A percentile compares a stretch with the other conserved stretches of the same genome.
phyloP scores from a whole-genome alignment of 768 basidiomycete species.

The Tylopilus subfusipes region DNA sequence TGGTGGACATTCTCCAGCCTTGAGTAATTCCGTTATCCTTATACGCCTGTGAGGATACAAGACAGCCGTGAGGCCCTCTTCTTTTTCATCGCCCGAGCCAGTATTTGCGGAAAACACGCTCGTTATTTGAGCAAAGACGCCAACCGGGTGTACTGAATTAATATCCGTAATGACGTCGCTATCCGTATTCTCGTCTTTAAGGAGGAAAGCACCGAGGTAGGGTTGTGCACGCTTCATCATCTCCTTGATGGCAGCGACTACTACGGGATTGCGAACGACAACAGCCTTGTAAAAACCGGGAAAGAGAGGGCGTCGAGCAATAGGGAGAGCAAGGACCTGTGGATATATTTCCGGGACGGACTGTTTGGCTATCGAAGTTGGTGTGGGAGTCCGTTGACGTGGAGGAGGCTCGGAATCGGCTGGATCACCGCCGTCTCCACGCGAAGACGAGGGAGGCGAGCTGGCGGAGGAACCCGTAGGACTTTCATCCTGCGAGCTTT shows the following conservation, averaged over 20 bases:
- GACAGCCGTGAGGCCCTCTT: constrained; percentile 91
- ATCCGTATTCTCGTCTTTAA: constrained; percentile 92
- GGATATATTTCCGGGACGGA: constrained; percentile 90
- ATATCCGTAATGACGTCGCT: constrained; percentile 89
- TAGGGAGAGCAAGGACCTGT: constrained; percentile 91
- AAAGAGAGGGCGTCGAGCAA: constrained; percentile 92
- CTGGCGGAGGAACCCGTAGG: constrained; percentile 31
- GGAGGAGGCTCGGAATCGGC: constrained; percentile 40
- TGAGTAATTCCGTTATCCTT: constrained; percentile 81
- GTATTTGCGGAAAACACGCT: constrained; percentile 73
- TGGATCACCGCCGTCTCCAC: constrained; percentile 37
- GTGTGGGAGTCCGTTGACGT: constrained; percentile 34
- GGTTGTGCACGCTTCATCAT: constrained; percentile 97
- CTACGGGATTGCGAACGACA: constrained; percentile 84
- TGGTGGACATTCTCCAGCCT: constrained; percentile 46
- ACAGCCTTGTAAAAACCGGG: constrained; percentile 99
- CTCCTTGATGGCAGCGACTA: constrained; percentile 92
- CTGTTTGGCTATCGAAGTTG: constrained; percentile 72
- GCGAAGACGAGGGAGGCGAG: constrained; percentile 39
- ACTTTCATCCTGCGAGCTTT: constrained; percentile 31
- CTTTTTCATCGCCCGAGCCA: constrained; percentile 59
- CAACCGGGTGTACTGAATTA: constrained; percentile 85
- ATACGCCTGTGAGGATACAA: constrained; percentile 92
- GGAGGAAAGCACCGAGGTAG: constrained; percentile 93
- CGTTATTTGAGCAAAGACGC: constrained; percentile 96